Conservation (phyloP, 257 asterid species). For the Leonotis leonurus region DNA sequence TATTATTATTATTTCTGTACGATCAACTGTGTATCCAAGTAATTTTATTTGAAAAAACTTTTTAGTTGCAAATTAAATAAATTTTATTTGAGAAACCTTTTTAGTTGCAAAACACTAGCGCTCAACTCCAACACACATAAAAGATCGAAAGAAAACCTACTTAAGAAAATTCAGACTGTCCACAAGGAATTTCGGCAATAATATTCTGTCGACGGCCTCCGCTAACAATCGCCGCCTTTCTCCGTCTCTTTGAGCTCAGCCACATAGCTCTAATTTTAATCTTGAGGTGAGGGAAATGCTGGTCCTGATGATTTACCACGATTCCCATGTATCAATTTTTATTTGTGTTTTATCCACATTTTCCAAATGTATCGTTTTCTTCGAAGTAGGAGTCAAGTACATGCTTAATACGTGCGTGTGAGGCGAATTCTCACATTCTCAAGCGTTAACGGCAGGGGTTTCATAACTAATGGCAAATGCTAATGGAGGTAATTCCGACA, state of each 20-base stretch:
- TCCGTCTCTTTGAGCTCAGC: neutral
- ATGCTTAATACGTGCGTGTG: neutral
- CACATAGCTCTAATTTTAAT: neutral
- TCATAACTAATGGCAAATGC: constrained; percentile 23
- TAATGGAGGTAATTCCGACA: constrained; percentile 33
- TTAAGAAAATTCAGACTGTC: neutral
- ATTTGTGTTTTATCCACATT: neutral
- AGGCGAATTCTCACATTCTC: neutral
- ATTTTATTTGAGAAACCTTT: no score
- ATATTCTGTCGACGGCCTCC: neutral
- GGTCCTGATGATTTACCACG: neutral
- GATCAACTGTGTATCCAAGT: no score
- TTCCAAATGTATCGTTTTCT: neutral
- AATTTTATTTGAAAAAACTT: no score
- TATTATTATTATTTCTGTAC: no score
- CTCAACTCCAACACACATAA: neutral
- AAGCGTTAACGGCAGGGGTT: constrained; percentile 4
- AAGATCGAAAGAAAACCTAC: neutral
- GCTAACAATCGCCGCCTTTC: neutral
- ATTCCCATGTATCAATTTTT: neutral
- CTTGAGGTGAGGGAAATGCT: neutral
- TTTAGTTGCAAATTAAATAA: no score
- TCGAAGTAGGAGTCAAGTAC: neutral
- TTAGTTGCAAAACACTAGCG: no score
- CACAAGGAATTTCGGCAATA: neutral